Percentiles rank a stretch among this genome's conserved stretches.
Conservation (phyloP, 768 basidiomycete species). For the Pholiota molesta region DNA sequence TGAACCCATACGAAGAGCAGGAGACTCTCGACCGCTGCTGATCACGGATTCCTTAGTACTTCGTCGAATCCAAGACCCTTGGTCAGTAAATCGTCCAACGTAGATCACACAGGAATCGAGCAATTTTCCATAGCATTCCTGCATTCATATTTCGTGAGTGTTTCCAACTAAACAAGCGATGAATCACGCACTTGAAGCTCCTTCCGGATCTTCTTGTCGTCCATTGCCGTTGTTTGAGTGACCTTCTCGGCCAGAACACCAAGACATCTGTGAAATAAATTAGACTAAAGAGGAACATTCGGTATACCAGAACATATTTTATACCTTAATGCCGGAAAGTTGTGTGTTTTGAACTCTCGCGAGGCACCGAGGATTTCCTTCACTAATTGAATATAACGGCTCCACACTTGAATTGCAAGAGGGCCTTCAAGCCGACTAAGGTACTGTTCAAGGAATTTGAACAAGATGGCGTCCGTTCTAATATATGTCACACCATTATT, state of each 20-base stretch:
- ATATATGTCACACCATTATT: constrained; percentile 7
- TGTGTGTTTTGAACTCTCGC: constrained; percentile 70
- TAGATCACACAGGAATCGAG: constrained; percentile 79
- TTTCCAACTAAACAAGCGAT: neutral
- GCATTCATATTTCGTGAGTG: neutral
- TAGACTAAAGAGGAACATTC: neutral
- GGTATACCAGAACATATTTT: constrained; percentile 15
- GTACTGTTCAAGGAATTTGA: constrained; percentile 89
- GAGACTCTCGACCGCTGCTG: constrained; percentile 75
- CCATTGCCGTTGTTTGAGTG: constrained; percentile 87
- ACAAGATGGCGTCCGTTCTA: constrained; percentile 74
- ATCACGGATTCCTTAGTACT: constrained; percentile 60
- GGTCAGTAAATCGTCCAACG: constrained; percentile 73
- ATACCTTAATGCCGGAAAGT: constrained; percentile 75
- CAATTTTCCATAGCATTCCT: constrained; percentile 87
- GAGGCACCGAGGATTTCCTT: constrained; percentile 74
- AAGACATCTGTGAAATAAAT: constrained; percentile 56
- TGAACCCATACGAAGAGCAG: constrained; percentile 52
- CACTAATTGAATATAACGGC: constrained; percentile 71
- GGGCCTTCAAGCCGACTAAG: constrained; percentile 84
- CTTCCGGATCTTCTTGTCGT: constrained; percentile 84
- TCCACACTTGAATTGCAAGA: constrained; percentile 92
- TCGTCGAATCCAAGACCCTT: constrained; percentile 79
- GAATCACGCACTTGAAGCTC: constrained; percentile 71
- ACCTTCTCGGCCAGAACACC: constrained; percentile 82